Conservation (phyloP, 2,329 filamentous ascomycete genomes). For the Aspergillus ustus region DNA sequence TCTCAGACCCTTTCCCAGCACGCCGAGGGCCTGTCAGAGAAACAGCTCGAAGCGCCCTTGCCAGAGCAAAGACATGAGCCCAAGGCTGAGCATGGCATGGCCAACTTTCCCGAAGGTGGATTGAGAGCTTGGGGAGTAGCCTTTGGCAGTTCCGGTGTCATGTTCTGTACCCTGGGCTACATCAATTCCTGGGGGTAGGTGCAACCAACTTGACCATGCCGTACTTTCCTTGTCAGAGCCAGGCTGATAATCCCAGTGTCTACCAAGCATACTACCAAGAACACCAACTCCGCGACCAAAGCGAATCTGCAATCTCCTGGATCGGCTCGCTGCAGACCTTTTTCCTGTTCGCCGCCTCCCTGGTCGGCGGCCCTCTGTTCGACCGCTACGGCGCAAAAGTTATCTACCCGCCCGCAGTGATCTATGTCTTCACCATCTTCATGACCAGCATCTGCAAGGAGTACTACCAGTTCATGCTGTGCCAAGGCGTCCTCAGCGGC, state of each 20-base stretch:
- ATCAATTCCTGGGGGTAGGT: slow-evolving; percentile 21
- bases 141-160: slow-evolving; percentile 15
- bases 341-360: slow-evolving; percentile 47
- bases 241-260: slow-evolving; percentile 22
- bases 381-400: slow-evolving; percentile 47
- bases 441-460: slow-evolving; percentile 54
- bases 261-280: slow-evolving; percentile 51
- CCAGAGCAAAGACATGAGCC: background rate
- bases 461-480: slow-evolving; percentile 58
- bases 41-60: background rate
- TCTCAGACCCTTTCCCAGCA: background rate
- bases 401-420: slow-evolving; percentile 14
- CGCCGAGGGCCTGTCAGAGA: background rate
- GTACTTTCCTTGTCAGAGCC: background rate
- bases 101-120: slow-evolving; percentile 15
- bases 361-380: slow-evolving; percentile 51
- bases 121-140: slow-evolving; percentile 17
- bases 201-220: background rate
- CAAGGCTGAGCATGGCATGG: background rate
- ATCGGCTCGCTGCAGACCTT: slow-evolving; percentile 51
- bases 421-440: slow-evolving; percentile 27
- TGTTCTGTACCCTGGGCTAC: slow-evolving; percentile 21
- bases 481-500: slow-evolving; percentile 22
- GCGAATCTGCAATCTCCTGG: slow-evolving; percentile 48
- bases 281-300: slow-evolving; percentile 31